These are phyloP conservation scores for Biscutella auriculata DNA, from an alignment of 441 rosid genomes.

Conservation along the genomic window DNA sequence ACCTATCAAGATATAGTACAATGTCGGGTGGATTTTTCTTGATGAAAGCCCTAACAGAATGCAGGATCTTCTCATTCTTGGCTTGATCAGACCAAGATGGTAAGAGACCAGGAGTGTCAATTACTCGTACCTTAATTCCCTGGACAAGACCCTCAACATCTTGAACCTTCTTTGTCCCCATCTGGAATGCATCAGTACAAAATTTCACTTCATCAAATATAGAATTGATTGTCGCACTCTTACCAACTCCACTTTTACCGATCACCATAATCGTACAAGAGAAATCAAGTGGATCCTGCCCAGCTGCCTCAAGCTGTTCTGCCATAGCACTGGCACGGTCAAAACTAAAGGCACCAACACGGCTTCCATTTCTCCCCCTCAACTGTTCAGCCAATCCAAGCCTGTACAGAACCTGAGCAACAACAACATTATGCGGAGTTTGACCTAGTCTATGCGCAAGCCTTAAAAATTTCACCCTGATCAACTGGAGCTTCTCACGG, in stretches of 20 bases:
- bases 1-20: constrained; percentile 86
- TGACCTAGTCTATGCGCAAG: constrained; percentile 93
- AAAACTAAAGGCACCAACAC: constrained; percentile 95
- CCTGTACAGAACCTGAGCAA: constrained; percentile 92
- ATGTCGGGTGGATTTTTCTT: constrained; percentile 92
- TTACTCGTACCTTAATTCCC: constrained; percentile 81
- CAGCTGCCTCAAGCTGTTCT: constrained; percentile 86
- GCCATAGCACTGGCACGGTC: constrained; percentile 99
- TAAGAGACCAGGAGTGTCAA: constrained; percentile 91
- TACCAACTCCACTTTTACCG: constrained; percentile 92
- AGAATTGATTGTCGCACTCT: constrained; percentile 94
- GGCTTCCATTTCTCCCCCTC: constrained; percentile 91
- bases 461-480: constrained; percentile 89
- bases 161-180: constrained; percentile 79
- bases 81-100: constrained; percentile 86
- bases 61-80: constrained; percentile 81
- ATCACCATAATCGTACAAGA: constrained; percentile 96
- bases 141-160: constrained; percentile 89
- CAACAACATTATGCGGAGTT: constrained; percentile 96
- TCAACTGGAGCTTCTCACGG: constrained; percentile 93
- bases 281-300: constrained; percentile 89
- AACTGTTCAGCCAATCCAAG: constrained; percentile 97
- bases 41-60: constrained; percentile 69
- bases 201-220: constrained; percentile 83
- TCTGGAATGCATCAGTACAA: constrained; percentile 75